phyloP scores from a whole-genome alignment of 2,329 filamentous ascomycete species.

The Cyclaneusma minus region DNA sequence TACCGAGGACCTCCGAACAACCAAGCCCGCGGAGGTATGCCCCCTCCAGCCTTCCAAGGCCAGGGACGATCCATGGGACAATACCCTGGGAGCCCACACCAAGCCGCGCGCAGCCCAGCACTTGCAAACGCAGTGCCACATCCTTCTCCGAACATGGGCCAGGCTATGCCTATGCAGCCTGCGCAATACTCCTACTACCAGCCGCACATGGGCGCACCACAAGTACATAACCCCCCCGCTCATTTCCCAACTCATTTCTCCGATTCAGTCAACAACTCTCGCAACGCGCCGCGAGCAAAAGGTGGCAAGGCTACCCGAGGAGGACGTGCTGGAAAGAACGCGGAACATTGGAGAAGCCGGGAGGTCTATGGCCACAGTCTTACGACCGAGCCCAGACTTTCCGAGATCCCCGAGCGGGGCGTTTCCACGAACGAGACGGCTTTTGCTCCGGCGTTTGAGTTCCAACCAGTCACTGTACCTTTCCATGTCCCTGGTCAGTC shows the following conservation, averaged over 20 bases:
- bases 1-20: constrained; percentile 18
- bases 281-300: too few relatives aligned
- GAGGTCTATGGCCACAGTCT: constrained; percentile 13
- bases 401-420: constrained; percentile 7
- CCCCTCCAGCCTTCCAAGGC: constrained; percentile 27
- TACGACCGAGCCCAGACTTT: constrained; percentile 6
- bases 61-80: constrained; percentile 29
- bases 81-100: constrained; percentile 50
- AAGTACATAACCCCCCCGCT: constrained; percentile 36
- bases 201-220: constrained; percentile 21
- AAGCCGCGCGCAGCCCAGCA: constrained; percentile 47
- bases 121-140: constrained; percentile 48
- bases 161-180: constrained; percentile 47
- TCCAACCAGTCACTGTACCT: constrained; percentile 15
- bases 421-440: constrained; percentile 7
- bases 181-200: constrained; percentile 31
- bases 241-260: constrained; percentile 2
- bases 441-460: constrained; percentile 11
- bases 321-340: constrained; percentile 3
- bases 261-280: too few relatives aligned
- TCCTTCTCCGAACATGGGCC: constrained; percentile 55
- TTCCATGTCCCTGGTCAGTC: constrained; percentile 16
- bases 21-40: constrained; percentile 34
- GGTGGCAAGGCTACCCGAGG: too few relatives aligned
- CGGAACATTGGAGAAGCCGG: too few relatives aligned